Evolutionary conservation across 2,329 filamentous ascomycete species (phyloP).

Genomic region (Annulohypoxylon truncatum): DNA sequence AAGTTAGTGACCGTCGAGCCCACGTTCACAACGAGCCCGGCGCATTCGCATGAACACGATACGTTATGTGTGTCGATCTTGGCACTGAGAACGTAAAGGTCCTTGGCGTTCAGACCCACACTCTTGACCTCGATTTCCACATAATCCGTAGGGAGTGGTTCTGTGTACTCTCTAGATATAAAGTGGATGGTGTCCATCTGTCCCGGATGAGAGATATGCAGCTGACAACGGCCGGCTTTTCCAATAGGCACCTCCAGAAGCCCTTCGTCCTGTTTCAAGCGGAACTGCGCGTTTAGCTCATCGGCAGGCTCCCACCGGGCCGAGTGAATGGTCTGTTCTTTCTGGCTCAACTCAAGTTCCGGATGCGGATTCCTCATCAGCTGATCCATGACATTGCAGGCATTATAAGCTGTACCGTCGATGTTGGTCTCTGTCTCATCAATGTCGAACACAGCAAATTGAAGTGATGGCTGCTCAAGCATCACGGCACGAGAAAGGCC

Average conservation of each 20-base stretch:
- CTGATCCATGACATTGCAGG: not conserved
- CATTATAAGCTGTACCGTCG: not conserved
- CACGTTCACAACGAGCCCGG: not conserved
- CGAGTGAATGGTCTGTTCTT: not conserved
- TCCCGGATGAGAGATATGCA: not conserved
- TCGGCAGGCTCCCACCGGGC: not conserved
- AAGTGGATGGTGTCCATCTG: not conserved
- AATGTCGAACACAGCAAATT: not conserved
- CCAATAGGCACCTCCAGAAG: not conserved
- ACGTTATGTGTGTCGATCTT: constrained; percentile 3
- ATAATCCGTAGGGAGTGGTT: not conserved
- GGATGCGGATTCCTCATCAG: too few relatives aligned
- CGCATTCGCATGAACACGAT: not conserved
- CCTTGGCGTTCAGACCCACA: not conserved
- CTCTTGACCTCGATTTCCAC: not conserved
- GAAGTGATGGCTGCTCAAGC: not conserved
- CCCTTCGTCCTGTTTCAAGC: not conserved
- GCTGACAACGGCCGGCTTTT: not conserved
- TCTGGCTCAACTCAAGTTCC: not conserved
- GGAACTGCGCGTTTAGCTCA: not conserved
- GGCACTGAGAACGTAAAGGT: not conserved
- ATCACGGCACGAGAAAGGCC: not conserved
- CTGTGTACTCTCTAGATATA: too few relatives aligned
- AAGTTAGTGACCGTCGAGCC: not conserved
- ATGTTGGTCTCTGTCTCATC: not conserved